phyloP scores from a whole-genome alignment of 179 eudicot genomes.

The Actinidia arguta region DNA sequence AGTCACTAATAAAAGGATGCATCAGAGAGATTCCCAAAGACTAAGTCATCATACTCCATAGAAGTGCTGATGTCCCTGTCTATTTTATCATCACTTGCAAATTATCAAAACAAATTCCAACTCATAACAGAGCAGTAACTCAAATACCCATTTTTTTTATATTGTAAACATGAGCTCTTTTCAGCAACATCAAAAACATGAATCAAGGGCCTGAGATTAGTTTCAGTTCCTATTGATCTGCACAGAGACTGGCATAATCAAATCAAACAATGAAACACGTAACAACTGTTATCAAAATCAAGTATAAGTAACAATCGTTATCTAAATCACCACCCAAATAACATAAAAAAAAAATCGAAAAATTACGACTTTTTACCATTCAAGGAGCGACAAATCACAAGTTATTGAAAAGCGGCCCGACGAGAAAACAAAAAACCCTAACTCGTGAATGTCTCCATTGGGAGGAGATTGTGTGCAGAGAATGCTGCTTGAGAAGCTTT shows the following conservation, averaged over 20 bases:
- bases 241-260: too few relatives aligned
- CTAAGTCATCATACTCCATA: constrained; percentile 11
- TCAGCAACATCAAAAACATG: neutral
- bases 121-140: too few relatives aligned
- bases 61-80: constrained; percentile 20
- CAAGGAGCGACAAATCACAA: neutral
- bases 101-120: neutral
- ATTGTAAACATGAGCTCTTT: neutral
- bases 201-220: constrained; percentile 22
- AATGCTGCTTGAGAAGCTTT: too few relatives aligned
- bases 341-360: neutral
- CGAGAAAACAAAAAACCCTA: neutral
- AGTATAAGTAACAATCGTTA: neutral
- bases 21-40: constrained; percentile 24
- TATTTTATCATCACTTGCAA: constrained; percentile 17
- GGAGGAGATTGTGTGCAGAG: too few relatives aligned
- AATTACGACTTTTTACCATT: neutral
- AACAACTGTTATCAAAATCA: neutral
- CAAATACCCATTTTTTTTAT: neutral
- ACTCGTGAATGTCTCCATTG: too few relatives aligned
- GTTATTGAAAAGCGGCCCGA: neutral
- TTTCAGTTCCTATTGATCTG: constrained; percentile 22
- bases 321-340: neutral
- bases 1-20: neutral
- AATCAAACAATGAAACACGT: too few relatives aligned